Evolutionary conservation across 768 basidiomycete species (phyloP), one percentile per base, ranked within the genome.

Genomic region (Infundibulicybe gibba): DNA sequence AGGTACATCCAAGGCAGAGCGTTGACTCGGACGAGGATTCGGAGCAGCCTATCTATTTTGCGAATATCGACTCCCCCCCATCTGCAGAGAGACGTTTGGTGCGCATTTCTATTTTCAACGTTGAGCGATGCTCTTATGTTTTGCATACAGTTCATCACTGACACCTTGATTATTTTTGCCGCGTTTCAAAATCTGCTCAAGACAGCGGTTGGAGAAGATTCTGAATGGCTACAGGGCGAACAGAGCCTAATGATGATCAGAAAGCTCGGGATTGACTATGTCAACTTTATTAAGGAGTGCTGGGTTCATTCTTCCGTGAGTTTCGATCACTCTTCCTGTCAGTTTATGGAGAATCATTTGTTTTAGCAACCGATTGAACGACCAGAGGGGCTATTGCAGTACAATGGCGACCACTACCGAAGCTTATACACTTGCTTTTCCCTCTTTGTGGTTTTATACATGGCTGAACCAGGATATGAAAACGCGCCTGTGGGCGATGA

Each of bases 401-500:
- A 73, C 53, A 66, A 63, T 43, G 68, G 74, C 40, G 76, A 80
- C 40, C 89, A 91, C 58, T 88, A 90, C 54, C 77, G 85, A 47
- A 74, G 71, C 47, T 64, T 94, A 14, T 90, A 88, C 61, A 84
- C 89, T 1, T 87, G 84, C 54, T 79, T 97, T 51, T 87, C 90
- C 2, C 75, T 98, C 16, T 90, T 94, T 47, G 78, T 86, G 42
- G 77, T 88, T 12, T 71, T 98, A 20, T 95, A 90, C 63, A 67
- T 94, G 8, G 87, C 95, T 0, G 83, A 85, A 54, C 80, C 83
- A 17, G 92, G 88, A 2, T 76, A 81, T 47, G 89, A 92, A 50
- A 80, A 87, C 50, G 90, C 85, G 1, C 85, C 94, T 1, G 81
- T 95, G 6, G 94, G 90, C 2, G 94, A 98, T 51, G 94, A 98